These are phyloP conservation scores for Hypoxylon fuscum DNA, from an alignment of 495 filamentous ascomycete genomes.

Conservation along the genomic window DNA sequence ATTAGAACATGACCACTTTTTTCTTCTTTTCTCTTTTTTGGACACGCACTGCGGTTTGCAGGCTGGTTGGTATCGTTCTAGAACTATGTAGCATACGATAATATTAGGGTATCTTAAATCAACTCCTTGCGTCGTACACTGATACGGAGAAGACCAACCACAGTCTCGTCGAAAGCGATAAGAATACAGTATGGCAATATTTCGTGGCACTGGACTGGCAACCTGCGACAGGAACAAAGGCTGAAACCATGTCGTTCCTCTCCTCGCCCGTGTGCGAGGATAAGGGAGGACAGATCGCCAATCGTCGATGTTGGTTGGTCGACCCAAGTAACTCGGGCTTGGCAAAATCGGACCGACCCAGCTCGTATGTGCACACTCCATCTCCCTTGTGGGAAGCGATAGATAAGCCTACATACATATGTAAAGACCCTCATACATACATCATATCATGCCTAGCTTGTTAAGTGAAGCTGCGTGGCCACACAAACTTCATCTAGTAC, in stretches of 20 bases:
- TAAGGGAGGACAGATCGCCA: background rate
- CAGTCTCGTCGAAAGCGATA: background rate
- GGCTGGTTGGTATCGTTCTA: background rate
- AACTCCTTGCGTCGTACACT: background rate
- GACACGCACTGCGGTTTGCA: no score
- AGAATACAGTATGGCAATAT: background rate
- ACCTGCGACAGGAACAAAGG: background rate
- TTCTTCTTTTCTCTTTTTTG: no score
- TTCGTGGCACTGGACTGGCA: background rate
- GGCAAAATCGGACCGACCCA: slow-evolving; percentile 37
- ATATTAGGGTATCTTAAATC: no score
- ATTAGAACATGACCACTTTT: no score
- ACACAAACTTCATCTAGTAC: no score
- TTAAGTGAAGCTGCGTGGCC: no score
- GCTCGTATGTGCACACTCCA: background rate
- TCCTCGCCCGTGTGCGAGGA: no score
- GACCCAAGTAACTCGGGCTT: slow-evolving; percentile 14
- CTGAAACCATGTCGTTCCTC: no score
- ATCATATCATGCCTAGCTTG: no score
- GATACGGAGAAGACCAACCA: slow-evolving; percentile 1
- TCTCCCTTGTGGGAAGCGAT: background rate
- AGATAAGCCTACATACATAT: background rate
- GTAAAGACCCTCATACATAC: no score
- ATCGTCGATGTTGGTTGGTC: background rate
- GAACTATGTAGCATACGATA: no score